Base-by-base conservation (phyloP, 2,329 filamentous ascomycete species). In the Penicillium sp. region DNA sequence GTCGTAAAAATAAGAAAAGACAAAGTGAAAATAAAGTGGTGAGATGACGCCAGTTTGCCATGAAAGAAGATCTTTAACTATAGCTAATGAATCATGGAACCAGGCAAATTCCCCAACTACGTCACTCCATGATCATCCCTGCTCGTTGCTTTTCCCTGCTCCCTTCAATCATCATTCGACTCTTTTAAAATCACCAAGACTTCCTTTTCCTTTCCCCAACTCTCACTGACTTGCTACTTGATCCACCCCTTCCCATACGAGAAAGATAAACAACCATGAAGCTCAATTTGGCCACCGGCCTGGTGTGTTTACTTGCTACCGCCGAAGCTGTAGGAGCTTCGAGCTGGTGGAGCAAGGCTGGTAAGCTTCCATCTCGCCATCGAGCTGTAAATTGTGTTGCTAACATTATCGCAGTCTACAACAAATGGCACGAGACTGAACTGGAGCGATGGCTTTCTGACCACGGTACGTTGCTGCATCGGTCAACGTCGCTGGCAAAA, bases 381-480 rank as follows among this genome's bases (percentile, higher is more conserved):
- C 7, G 9, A 43, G 11, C 6, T 55, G 14, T 31, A 23, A 35
- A 24, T 42, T 16, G 2, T 4, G 11, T 46, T 47, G 24, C 38
- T 41, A 48, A 49, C 27, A 31, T 29, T 47, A 37, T 46, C 14
- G 41, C 64, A 95, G 91, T 85, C 13, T 97, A 97, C 78, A 96
- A 97, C 74, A 96, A 93, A 69, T 98, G 93, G 93, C 91, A 97
- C 63, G 85, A 97, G 76, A 95, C 88, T 18, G 93, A 98, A 77
- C 82, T 98, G 24, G 91, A 98, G 75, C 82, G 90, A 63, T 98
- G 93, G 93, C 82, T 98, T 40, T 87, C 87, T 24, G 93, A 98
- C 67, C 80, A 97, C 73, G 82, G 69, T 71, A 56, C 35, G 50
- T n/a, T n/a, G 4, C n/a, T 4, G 2, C 9, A 6, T 7, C 22